These are phyloP conservation scores for Podila verticillata DNA, from an alignment of 192 early-diverging fungal genomes.

Conservation along the genomic window DNA sequence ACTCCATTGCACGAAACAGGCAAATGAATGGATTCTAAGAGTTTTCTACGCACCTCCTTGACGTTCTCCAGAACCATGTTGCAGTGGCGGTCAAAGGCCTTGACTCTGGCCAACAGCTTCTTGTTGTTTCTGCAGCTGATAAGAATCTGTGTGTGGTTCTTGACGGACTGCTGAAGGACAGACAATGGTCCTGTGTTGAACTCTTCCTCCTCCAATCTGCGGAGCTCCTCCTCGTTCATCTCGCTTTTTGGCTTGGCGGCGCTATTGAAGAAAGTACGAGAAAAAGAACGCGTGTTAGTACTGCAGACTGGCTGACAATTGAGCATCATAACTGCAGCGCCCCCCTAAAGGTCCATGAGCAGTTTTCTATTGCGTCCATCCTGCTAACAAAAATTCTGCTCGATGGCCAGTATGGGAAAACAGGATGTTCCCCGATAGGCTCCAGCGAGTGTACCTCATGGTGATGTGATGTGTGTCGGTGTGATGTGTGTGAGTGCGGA, in stretches of 20 bases:
- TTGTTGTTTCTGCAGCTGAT: slow-evolving; percentile 98
- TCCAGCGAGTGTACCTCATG: neutral
- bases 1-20: neutral
- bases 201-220: slow-evolving; percentile 90
- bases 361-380: too few species aligned
- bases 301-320: too few species aligned
- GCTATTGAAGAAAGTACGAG: slow-evolving; percentile 1
- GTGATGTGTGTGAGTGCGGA: neutral
- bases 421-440: too few species aligned
- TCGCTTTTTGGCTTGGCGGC: slow-evolving; percentile 63
- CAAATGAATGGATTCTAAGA: too few species aligned
- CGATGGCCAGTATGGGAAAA: too few species aligned
- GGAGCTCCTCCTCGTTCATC: slow-evolving; percentile 93
- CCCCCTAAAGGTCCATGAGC: neutral
- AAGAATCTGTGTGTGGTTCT: slow-evolving; percentile 96
- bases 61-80: slow-evolving; percentile 99
- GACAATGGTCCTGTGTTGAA: slow-evolving; percentile 98
- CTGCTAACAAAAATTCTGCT: too few species aligned
- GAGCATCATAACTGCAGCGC: too few species aligned
- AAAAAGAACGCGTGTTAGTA: slow-evolving; percentile 17
- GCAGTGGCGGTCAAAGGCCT: slow-evolving; percentile 99
- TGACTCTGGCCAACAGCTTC: slow-evolving; percentile 96
- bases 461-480: neutral
- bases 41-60: slow-evolving; percentile 77
- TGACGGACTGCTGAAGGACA: slow-evolving; percentile 91